Evolutionary conservation across 1,139 yeast genomes (phyloP).

Genomic region (Geotrichum europaeum): DNA sequence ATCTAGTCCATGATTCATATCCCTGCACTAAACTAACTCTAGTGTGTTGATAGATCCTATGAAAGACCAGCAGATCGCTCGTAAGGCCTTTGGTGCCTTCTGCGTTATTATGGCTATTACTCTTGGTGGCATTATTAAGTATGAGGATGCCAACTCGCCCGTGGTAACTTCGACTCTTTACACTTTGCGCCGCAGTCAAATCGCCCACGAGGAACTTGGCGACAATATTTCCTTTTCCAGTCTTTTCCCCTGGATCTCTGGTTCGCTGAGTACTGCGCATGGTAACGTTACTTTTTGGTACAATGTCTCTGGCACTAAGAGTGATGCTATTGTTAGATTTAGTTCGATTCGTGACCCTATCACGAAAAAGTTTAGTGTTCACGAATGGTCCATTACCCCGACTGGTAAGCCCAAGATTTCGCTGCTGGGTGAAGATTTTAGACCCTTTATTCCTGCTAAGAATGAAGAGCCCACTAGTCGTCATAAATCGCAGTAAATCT

Average conservation of each 20-base stretch:
- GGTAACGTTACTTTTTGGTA: conserved; percentile 74
- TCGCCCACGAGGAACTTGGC: conserved; percentile 64
- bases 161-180: conserved; percentile 82
- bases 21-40: background rate
- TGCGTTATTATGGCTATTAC: conserved; percentile 59
- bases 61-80: conserved; percentile 45
- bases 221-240: conserved; percentile 63
- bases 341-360: conserved; percentile 31
- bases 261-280: conserved; percentile 73
- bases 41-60: conserved; percentile 48
- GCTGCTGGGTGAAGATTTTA: conserved; percentile 34
- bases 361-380: conserved; percentile 30
- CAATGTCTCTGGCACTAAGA: conserved; percentile 53
- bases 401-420: conserved; percentile 23
- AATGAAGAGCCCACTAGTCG: conserved; percentile 31
- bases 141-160: conserved; percentile 86
- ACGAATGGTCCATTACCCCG: conserved; percentile 35
- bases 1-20: background rate
- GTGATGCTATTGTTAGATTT: conserved; percentile 32
- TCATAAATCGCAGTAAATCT: conserved; percentile 13
- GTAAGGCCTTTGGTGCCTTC: conserved; percentile 54
- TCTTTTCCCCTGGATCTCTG: conserved; percentile 84
- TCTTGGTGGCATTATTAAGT: conserved; percentile 72
- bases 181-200: conserved; percentile 70
- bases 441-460: conserved; percentile 34